Evolutionary conservation across 2,329 filamentous ascomycete species (phyloP), one percentile per base, ranked within the genome.

Genomic region (Ophiostoma tasmaniense): DNA sequence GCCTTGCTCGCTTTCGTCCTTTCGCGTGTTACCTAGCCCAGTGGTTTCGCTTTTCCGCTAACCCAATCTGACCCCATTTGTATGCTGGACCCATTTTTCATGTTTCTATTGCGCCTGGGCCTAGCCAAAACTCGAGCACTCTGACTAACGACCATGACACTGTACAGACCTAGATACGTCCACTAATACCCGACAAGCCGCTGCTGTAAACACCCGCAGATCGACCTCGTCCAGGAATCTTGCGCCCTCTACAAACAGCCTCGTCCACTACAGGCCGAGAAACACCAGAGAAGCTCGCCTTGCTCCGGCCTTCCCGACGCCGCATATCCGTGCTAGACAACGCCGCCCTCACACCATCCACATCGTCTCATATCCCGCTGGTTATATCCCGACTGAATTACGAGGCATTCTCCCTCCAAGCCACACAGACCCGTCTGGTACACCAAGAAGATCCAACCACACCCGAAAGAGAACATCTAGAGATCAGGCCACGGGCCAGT

Each of bases 261-360:
- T 65, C 37, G 71, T 77, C 66, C 74, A 72, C 67, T 76, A 76
- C 71, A 73, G 73, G 2, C 74, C 75, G 52, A 71, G 72, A 39
- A 64, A n/a, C 8, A n/a, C 66, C 28, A 17, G 71, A 67, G 71
- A 73, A 59, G 70, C 71, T 67, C 74, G 73, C 39, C 69, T 72
- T 28, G 67, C 71, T n/a, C 74, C 74, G 45, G 70, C 69, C 37
- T 76, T 78, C 72, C 80, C 75, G 70, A 76, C 73, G 65, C 79
- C 77, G 69, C 78, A 81, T 72, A 85, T 84, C 74, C 81, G 81
- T 74, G 80, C 80, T 69, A 81, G 84, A 73, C 81, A 77, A 70
- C 81, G 83, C 72, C 79, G 84, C 74, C 84, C 83, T 61, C 83
- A 85, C 73, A 84, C 83, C 59, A 86, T 87, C 71, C 82, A 84